Evolutionary conservation across 305 asterid species (phyloP).

Genomic region (Fraxinus paxiana): DNA sequence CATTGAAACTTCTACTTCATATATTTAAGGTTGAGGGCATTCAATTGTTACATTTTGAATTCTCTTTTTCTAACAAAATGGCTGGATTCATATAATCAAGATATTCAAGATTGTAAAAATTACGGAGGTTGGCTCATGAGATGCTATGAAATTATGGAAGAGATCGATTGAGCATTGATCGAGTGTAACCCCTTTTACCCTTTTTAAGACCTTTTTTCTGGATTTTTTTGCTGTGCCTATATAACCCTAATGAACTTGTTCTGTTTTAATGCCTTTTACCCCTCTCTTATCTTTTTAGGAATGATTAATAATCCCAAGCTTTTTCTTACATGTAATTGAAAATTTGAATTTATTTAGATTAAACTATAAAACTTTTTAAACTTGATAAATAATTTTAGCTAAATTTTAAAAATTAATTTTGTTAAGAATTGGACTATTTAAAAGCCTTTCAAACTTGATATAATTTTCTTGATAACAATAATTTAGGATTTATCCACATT

Average conservation of each 20-base stretch:
- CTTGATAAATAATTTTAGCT: not conserved
- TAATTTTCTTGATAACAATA: not conserved
- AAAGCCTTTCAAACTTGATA: not conserved
- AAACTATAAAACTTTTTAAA: not conserved
- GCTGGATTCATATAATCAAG: not conserved
- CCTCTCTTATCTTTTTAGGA: not conserved
- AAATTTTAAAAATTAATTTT: not conserved
- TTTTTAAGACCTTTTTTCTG: not conserved
- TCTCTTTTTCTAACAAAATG: not conserved
- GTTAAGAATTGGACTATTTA: not conserved
- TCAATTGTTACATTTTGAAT: not conserved
- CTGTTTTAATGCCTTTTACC: not conserved
- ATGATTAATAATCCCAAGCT: not conserved
- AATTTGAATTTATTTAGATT: not conserved
- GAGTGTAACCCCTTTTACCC: not conserved
- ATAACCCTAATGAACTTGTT: not conserved
- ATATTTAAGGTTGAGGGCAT: conserved; percentile 8
- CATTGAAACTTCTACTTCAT: not conserved
- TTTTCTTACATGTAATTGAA: not conserved
- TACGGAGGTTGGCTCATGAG: not conserved
- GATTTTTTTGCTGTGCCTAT: not conserved
- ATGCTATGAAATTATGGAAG: not conserved
- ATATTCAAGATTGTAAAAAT: not conserved
- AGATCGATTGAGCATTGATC: not conserved
- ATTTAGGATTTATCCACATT: not conserved